Percentiles rank a stretch among this genome's conserved stretches.
Evolutionary conservation across 1,284 basidiomycete genomes (phyloP).

Genomic region (Apiotrichum gamsii): DNA sequence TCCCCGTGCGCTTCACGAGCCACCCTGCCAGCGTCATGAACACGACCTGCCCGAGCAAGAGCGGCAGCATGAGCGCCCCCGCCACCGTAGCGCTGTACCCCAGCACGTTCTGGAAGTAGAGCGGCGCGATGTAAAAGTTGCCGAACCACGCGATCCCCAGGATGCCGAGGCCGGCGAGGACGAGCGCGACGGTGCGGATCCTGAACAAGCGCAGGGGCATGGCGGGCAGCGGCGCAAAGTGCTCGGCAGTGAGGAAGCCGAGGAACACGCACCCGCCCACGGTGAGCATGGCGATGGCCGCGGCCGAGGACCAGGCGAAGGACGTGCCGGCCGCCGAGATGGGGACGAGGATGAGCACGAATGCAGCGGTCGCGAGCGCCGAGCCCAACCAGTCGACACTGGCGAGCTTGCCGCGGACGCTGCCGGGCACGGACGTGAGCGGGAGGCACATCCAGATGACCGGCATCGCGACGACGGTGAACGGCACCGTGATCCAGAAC

Average conservation of each 20-base stretch:
- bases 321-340: conserved; percentile 24
- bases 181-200: conserved; percentile 28
- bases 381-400: conserved; percentile 32
- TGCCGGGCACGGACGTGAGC: conserved; percentile 21
- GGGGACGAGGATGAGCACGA: conserved; percentile 26
- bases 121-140: conserved; percentile 19
- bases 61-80: conserved; percentile 28
- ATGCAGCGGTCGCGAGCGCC: conserved; percentile 22
- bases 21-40: conserved; percentile 26
- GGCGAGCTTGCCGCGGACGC: conserved; percentile 21
- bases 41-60: conserved; percentile 28
- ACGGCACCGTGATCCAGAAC: conserved; percentile 29
- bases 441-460: conserved; percentile 29
- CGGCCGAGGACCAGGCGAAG: conserved; percentile 20
- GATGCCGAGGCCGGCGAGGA: conserved; percentile 24
- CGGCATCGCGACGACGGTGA: conserved; percentile 22
- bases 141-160: conserved; percentile 33
- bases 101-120: conserved; percentile 32
- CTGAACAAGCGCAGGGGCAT: conserved; percentile 5
- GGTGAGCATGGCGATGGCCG: conserved; percentile 23
- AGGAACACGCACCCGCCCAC: conserved; percentile 11
- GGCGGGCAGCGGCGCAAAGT: conserved; percentile 1
- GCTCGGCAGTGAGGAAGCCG: conserved; percentile 22
- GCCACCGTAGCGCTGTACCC: conserved; percentile 19
- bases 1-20: conserved; percentile 25